Percentiles rank a stretch among this genome's conserved stretches.
Evolutionary conservation across 2,329 filamentous ascomycete genomes (phyloP).

Genomic region (Helotiales sp.): DNA sequence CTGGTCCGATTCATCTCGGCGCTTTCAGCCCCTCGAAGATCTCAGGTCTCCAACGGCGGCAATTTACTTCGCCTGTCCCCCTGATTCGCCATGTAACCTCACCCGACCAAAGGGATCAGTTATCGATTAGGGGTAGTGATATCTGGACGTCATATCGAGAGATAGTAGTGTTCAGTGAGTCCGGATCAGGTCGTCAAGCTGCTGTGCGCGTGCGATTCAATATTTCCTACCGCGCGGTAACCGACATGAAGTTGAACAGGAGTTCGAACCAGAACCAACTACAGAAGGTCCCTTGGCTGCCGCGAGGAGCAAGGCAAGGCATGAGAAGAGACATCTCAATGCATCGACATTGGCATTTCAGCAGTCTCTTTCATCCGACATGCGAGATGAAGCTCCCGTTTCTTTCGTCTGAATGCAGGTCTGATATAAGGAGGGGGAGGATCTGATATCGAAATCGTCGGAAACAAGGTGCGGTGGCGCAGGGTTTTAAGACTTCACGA

Average conservation of each 20-base stretch:
- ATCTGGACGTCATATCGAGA: slow-evolving; percentile 26
- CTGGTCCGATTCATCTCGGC: slow-evolving; percentile 11
- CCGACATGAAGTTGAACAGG: slow-evolving; percentile 16
- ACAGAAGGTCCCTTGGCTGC: slow-evolving; percentile 11
- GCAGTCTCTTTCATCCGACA: slow-evolving; percentile 9
- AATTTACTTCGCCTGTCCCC: slow-evolving; percentile 10
- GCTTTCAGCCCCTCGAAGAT: slow-evolving; percentile 17
- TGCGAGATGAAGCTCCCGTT: no score
- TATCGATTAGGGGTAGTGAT: slow-evolving; percentile 33
- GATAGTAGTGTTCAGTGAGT: slow-evolving; percentile 9
- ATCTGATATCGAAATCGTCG: background rate
- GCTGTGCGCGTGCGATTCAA: slow-evolving; percentile 22
- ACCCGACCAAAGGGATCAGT: slow-evolving; percentile 26
- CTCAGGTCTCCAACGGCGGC: slow-evolving; percentile 18
- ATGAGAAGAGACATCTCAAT: slow-evolving; percentile 2
- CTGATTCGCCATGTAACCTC: slow-evolving; percentile 17
- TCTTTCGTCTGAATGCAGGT: no score
- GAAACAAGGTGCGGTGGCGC: slow-evolving; percentile 6
- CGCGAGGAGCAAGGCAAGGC: background rate
- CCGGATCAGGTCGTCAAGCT: slow-evolving; percentile 20
- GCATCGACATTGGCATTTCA: slow-evolving; percentile 22
- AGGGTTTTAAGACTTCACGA: background rate
- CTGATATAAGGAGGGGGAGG: slow-evolving; percentile 8
- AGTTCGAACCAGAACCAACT: slow-evolving; percentile 20
- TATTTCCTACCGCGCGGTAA: slow-evolving; percentile 38